Conservation (phyloP, 2,329 filamentous ascomycete species). For the Dactylonectria macrodidyma region DNA sequence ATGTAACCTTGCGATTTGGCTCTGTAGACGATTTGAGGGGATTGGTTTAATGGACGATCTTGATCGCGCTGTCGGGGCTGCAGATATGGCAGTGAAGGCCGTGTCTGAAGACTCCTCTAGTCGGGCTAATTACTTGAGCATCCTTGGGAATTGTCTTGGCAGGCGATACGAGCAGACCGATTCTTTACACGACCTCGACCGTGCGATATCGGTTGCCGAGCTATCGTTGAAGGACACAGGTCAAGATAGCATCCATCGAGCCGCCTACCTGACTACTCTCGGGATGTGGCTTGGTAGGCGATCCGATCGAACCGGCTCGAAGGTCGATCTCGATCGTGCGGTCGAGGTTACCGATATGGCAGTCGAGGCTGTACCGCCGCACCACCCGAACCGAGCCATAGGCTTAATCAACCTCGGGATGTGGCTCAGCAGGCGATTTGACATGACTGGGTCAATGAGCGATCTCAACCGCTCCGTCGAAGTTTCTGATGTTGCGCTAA, state of each 20-base stretch:
- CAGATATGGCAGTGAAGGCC: not conserved
- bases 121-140: not conserved
- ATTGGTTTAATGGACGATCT: not conserved
- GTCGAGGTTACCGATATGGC: not conserved
- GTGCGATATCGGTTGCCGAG: not conserved
- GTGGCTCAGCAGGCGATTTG: not conserved
- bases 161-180: not conserved
- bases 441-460: conserved; percentile 3
- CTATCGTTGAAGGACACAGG: not conserved
- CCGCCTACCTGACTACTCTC: not conserved
- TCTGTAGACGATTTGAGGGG: not conserved
- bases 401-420: not conserved
- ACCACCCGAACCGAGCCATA: not conserved
- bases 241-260: not conserved
- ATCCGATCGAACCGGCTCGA: not conserved
- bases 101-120: not conserved
- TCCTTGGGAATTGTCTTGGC: not conserved
- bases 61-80: not conserved
- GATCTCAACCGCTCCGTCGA: not conserved
- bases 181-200: not conserved
- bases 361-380: not conserved
- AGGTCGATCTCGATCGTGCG: not conserved
- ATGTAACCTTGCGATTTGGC: not conserved
- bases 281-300: not conserved
- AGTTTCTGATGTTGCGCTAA: too few species aligned